These are phyloP conservation scores for Coriaria nepalensis DNA, from an alignment of 306 rosid genomes.

Conservation along the genomic window DNA sequence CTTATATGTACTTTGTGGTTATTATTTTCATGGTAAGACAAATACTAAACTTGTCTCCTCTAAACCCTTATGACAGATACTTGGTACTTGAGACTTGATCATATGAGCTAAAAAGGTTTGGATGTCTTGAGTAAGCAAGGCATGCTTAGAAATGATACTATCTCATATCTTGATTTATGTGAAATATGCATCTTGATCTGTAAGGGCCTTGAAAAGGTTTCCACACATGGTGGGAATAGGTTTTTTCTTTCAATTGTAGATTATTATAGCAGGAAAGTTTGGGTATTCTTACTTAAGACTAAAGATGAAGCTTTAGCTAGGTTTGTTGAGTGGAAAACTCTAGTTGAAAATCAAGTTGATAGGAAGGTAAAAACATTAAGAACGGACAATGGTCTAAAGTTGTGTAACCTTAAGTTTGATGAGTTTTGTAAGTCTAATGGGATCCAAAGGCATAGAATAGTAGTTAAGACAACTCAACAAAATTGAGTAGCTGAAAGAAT, in stretches of 20 bases:
- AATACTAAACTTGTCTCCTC: too few relatives aligned
- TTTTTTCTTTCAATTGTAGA: neutral
- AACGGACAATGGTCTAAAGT: neutral
- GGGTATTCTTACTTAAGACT: too few relatives aligned
- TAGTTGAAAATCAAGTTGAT: neutral
- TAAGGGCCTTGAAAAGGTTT: too few relatives aligned
- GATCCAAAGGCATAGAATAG: neutral
- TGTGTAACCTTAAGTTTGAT: neutral
- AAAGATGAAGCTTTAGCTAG: neutral
- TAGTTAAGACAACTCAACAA: neutral
- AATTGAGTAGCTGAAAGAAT: neutral
- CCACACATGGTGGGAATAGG: neutral
- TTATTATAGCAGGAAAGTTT: neutral
- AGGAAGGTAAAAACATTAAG: neutral
- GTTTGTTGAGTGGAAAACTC: neutral
- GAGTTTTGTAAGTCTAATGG: neutral
- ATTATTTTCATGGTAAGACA: too few relatives aligned
- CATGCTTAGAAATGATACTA: too few relatives aligned
- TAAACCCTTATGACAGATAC: too few relatives aligned
- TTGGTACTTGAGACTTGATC: too few relatives aligned
- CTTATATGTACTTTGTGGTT: too few relatives aligned
- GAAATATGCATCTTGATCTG: too few relatives aligned
- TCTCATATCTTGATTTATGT: too few relatives aligned
- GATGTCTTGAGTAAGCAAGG: too few relatives aligned
- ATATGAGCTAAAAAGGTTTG: too few relatives aligned